Evolutionary conservation across 2,329 filamentous ascomycete genomes (phyloP).

Genomic region (Thyridium curvatum): DNA sequence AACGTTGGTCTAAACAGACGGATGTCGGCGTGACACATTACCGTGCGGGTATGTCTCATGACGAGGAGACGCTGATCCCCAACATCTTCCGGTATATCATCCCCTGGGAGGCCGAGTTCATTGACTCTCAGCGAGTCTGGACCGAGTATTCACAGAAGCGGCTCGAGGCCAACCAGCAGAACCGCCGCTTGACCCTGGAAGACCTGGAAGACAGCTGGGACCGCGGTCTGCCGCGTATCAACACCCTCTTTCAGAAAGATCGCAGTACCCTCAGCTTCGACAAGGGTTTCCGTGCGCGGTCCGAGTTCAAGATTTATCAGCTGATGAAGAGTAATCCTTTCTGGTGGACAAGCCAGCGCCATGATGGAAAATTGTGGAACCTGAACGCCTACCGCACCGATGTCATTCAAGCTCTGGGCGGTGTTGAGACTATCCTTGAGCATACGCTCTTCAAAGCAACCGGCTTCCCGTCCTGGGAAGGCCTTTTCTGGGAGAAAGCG

Average conservation of each 20-base stretch:
- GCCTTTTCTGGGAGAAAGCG: slow-evolving; percentile 80
- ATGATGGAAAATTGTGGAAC: slow-evolving; percentile 97
- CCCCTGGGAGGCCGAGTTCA: slow-evolving; percentile 98
- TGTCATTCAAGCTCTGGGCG: slow-evolving; percentile 90
- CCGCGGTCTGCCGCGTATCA: slow-evolving; percentile 92
- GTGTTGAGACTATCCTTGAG: slow-evolving; percentile 96
- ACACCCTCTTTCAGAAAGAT: slow-evolving; percentile 98
- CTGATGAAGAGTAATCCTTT: slow-evolving; percentile 99
- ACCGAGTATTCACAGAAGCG: slow-evolving; percentile 99
- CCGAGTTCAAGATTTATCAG: slow-evolving; percentile 98
- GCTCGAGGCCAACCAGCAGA: slow-evolving; percentile 94
- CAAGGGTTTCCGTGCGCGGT: slow-evolving; percentile 91
- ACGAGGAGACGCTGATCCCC: slow-evolving; percentile 94
- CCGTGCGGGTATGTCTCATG: slow-evolving; percentile 94
- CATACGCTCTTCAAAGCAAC: slow-evolving; percentile 97
- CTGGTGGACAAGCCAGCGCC: slow-evolving; percentile 97
- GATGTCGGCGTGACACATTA: slow-evolving; percentile 97
- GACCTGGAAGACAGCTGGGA: slow-evolving; percentile 99
- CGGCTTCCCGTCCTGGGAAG: slow-evolving; percentile 95
- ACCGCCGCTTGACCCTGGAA: slow-evolving; percentile 86
- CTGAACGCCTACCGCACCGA: slow-evolving; percentile 87
- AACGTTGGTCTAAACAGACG: slow-evolving; percentile 97
- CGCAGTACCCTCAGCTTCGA: slow-evolving; percentile 95
- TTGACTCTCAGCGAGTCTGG: slow-evolving; percentile 98
- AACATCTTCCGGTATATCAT: slow-evolving; percentile 99